A percentile compares a stretch with the other conserved stretches of the same genome.
Evolutionary conservation across 495 filamentous ascomycete species (phyloP).

Genomic region (Peziza echinospora): DNA sequence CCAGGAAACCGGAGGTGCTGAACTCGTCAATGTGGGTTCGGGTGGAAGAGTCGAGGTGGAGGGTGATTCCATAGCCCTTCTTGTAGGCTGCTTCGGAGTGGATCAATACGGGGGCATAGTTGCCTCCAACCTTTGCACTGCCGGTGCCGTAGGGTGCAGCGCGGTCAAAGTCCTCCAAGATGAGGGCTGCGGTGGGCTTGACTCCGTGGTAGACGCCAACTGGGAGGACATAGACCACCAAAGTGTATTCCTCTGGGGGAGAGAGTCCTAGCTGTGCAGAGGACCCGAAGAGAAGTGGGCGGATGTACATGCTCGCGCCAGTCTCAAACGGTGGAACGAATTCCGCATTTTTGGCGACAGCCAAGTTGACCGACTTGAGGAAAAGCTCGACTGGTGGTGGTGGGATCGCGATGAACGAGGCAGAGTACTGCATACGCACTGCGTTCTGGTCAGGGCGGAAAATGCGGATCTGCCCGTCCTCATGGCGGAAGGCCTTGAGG

Average conservation of each 20-base stretch:
- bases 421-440: constrained; percentile 53
- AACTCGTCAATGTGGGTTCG: constrained; percentile 75
- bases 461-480: constrained; percentile 41
- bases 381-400: constrained; percentile 51
- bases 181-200: constrained; percentile 54
- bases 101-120: constrained; percentile 62
- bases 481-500: constrained; percentile 70
- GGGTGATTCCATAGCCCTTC: constrained; percentile 63
- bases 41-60: constrained; percentile 65
- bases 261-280: constrained; percentile 58
- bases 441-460: constrained; percentile 73
- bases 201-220: constrained; percentile 79
- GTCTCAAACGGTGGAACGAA: constrained; percentile 69
- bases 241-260: constrained; percentile 73
- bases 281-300: constrained; percentile 67
- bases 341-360: constrained; percentile 66
- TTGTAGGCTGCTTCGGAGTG: constrained; percentile 53
- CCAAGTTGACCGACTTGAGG: constrained; percentile 47
- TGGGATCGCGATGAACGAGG: constrained; percentile 58
- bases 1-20: constrained; percentile 69
- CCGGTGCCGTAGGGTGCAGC: constrained; percentile 54
- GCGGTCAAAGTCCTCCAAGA: constrained; percentile 58
- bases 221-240: constrained; percentile 64
- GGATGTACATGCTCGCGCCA: constrained; percentile 72
- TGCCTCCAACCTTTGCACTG: constrained; percentile 53